A percentile compares a stretch with the other conserved stretches of the same genome.
phyloP scores from a whole-genome alignment of 2,329 filamentous ascomycete species.

The Colletotrichum incanum region DNA sequence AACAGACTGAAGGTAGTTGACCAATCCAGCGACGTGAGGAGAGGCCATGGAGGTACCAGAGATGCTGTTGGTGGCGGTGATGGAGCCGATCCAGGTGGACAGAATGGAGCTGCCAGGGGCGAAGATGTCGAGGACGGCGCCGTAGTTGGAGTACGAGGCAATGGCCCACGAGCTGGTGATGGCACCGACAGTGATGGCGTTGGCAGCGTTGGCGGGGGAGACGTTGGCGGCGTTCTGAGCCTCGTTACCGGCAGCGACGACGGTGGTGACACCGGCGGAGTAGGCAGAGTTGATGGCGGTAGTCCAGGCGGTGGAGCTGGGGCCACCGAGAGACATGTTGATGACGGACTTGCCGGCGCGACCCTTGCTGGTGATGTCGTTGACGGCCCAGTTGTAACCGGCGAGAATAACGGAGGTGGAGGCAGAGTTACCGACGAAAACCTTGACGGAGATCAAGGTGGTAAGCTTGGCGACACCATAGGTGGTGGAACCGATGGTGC shows the following conservation, averaged over 20 bases:
- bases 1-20: constrained; percentile 68
- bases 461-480: constrained; percentile 64
- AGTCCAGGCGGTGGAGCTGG: constrained; percentile 61
- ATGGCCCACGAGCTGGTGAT: constrained; percentile 57
- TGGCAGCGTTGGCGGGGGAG: constrained; percentile 65
- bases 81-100: constrained; percentile 62
- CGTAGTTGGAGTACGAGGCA: constrained; percentile 67
- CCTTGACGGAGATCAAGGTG: constrained; percentile 62
- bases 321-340: constrained; percentile 70
- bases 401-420: constrained; percentile 52
- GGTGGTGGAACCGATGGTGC: constrained; percentile 60
- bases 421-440: constrained; percentile 54
- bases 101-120: constrained; percentile 64
- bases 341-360: constrained; percentile 63
- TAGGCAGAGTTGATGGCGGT: constrained; percentile 63
- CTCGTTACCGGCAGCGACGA: constrained; percentile 70
- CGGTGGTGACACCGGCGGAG: constrained; percentile 64
- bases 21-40: constrained; percentile 74
- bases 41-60: constrained; percentile 76
- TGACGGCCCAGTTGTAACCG: constrained; percentile 60
- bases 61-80: constrained; percentile 60
- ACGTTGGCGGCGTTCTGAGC: constrained; percentile 53
- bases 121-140: constrained; percentile 64
- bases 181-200: constrained; percentile 69
- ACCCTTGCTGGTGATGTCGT: constrained; percentile 60